Conservation (phyloP, 805 yeast species). For the Ogataea dorogensis region DNA sequence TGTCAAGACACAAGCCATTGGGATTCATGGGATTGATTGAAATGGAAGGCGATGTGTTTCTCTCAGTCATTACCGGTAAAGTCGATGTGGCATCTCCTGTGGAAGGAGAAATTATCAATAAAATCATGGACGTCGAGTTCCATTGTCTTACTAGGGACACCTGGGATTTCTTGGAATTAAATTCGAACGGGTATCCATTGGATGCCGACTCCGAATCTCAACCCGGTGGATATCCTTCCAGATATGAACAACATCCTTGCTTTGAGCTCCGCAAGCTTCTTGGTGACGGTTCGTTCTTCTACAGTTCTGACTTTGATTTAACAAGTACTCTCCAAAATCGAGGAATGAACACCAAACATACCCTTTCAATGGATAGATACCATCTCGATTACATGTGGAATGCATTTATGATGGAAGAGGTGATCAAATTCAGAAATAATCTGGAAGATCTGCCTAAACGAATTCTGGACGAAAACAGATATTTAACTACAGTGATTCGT, state of each 20-base stretch:
- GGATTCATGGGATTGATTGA: conserved; percentile 84
- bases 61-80: conserved; percentile 78
- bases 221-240: conserved; percentile 28
- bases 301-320: conserved; percentile 87
- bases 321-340: conserved; percentile 82
- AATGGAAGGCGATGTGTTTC: conserved; percentile 62
- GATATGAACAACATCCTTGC: conserved; percentile 73
- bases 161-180: conserved; percentile 80
- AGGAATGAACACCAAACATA: conserved; percentile 47
- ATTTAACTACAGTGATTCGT: conserved; percentile 86
- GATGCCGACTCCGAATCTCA: conserved; percentile 37
- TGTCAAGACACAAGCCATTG: conserved; percentile 44
- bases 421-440: conserved; percentile 70
- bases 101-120: conserved; percentile 73
- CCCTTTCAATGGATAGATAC: conserved; percentile 54
- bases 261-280: conserved; percentile 72
- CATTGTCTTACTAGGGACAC: conserved; percentile 64
- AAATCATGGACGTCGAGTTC: conserved; percentile 84
- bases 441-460: conserved; percentile 59
- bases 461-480: conserved; percentile 70
- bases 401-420: conserved; percentile 81
- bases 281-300: conserved; percentile 87
- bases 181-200: conserved; percentile 64
- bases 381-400: conserved; percentile 97
- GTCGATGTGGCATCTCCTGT: conserved; percentile 79